These are phyloP conservation scores for Kwoniella shandongensis DNA, from an alignment of 768 basidiomycete species.

Conservation along the genomic window DNA sequence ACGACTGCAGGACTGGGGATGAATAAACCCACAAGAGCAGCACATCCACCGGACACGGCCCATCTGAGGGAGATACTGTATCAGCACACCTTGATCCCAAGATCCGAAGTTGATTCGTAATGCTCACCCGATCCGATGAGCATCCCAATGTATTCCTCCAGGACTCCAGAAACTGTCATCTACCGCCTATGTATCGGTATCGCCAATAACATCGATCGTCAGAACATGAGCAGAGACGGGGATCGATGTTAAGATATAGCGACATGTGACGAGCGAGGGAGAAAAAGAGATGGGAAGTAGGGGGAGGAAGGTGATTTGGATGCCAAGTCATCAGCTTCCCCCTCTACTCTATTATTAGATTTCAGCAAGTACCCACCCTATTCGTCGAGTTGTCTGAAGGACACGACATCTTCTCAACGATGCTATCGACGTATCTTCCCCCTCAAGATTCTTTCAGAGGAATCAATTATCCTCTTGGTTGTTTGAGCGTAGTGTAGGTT, in stretches of 20 bases:
- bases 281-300: too few species aligned
- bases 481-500: too few species aligned
- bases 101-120: too few species aligned
- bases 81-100: too few species aligned
- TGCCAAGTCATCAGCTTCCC: too few species aligned
- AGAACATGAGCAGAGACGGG: too few species aligned
- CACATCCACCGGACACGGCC: constrained; percentile 43
- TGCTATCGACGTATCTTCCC: too few species aligned
- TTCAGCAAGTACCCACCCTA: constrained; percentile 6
- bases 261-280: not conserved
- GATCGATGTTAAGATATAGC: too few species aligned
- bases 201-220: not conserved
- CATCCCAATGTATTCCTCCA: constrained; percentile 40
- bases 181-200: not conserved
- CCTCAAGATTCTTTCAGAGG: too few species aligned
- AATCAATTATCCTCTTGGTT: too few species aligned
- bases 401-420: constrained; percentile 11
- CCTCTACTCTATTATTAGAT: constrained; percentile 3
- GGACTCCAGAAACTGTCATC: constrained; percentile 20
- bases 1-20: not conserved
- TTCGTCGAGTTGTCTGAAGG: constrained; percentile 13
- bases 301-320: too few species aligned
- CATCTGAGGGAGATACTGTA: too few species aligned
- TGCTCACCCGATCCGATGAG: constrained; percentile 34
- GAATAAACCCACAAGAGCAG: constrained; percentile 23